Evolutionary conservation across 2,329 filamentous ascomycete genomes (phyloP), one percentile per base, ranked within the genome.

Genomic region (Furcasterigmium sp.): DNA sequence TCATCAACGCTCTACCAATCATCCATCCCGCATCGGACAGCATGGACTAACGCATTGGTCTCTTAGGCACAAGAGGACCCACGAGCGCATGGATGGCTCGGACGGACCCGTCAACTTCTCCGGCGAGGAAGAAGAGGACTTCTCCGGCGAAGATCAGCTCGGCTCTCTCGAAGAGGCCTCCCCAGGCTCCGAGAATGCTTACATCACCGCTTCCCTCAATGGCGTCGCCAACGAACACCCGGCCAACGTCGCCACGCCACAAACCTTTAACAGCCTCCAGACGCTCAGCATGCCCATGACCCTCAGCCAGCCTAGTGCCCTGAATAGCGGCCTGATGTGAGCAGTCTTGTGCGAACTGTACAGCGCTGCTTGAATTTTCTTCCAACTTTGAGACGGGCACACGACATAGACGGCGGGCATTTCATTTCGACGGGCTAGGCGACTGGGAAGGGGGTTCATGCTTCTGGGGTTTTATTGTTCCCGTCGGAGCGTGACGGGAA

Each of bases 101-200:
- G 80, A 84, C 35, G 72, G 70, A 41, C 63, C 63, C 45, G 73
- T 82, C 56, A 76, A 75, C 58, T 76, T 82, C 47, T 85, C 85
- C 30, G 90, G 91, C 45, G 90, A 95, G 54, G 89, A 94, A 37
- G 81, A 91, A 53, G 89, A 95, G 57, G 87, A 93, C 43, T 83
- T 75, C 54, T 83, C 80, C 28, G 88, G 91, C 47, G 89, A 94
- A 52, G 87, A 93, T 53, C 86, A 91, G 23, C 81, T 91, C 43
- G 85, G 85, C 41, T 84, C 87, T 30, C 77, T 91, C 21, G 87
- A 89, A 50, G 86, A 91, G 51, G 82, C 85, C 15, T 90, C 86
- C 11, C 85, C 87, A 14, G 81, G 77, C 38, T 87, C 84, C 0
- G 82, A 86, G 51, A 70, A 75, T 51, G 80, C 80, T 43, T 87